phyloP scores from a whole-genome alignment of 495 filamentous ascomycete genomes.

The Lichina pygmaea region DNA sequence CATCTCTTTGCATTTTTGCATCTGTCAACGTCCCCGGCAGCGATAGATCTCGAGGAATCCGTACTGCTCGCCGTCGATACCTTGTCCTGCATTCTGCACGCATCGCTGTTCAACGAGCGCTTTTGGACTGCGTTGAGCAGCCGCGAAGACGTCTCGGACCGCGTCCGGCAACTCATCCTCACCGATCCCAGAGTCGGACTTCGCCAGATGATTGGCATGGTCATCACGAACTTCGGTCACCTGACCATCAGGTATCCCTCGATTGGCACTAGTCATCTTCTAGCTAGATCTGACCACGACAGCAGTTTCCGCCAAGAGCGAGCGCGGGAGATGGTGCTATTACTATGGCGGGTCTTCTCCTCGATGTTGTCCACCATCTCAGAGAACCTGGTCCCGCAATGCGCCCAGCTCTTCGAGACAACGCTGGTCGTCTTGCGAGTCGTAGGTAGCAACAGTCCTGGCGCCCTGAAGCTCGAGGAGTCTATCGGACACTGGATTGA shows the following conservation, averaged over 20 bases:
- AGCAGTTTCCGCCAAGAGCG: not conserved
- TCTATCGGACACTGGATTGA: conserved; percentile 25
- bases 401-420: conserved; percentile 29
- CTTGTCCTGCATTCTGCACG: conserved; percentile 37
- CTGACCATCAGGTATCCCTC: conserved; percentile 3
- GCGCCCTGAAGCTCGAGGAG: conserved; percentile 21
- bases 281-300: not conserved
- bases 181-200: conserved; percentile 13
- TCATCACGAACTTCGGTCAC: conserved; percentile 10
- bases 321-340: conserved; percentile 12
- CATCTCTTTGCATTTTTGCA: conserved; percentile 3
- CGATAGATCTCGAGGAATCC: conserved; percentile 1
- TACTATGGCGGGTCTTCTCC: conserved; percentile 25
- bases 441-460: conserved; percentile 22
- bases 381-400: conserved; percentile 16
- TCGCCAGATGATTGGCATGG: conserved; percentile 12
- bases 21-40: not conserved
- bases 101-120: conserved; percentile 25
- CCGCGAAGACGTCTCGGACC: conserved; percentile 14
- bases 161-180: conserved; percentile 16
- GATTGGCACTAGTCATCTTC: not conserved
- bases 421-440: conserved; percentile 24
- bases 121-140: conserved; percentile 33
- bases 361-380: conserved; percentile 18
- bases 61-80: conserved; percentile 17